phyloP scores from a whole-genome alignment of 768 basidiomycete species.

The Mycena polygramma region DNA sequence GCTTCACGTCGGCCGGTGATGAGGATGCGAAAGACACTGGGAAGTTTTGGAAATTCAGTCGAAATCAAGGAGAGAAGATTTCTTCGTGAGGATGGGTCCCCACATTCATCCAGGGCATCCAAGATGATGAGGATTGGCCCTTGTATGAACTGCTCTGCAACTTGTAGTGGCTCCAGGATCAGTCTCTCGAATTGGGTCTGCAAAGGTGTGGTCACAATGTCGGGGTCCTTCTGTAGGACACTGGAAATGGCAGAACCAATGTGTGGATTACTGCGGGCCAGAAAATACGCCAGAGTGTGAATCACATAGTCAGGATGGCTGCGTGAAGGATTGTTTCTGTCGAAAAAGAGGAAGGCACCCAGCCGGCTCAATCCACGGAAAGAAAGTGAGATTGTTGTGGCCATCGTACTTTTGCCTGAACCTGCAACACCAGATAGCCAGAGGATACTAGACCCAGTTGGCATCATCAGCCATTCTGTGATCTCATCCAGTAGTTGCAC shows the following conservation, averaged over 20 bases:
- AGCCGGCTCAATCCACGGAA: background rate
- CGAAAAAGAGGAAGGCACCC: background rate
- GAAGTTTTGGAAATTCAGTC: background rate
- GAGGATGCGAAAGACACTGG: background rate
- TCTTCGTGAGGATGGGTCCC: background rate
- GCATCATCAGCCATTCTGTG: background rate
- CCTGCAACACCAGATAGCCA: background rate
- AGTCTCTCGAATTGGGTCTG: background rate
- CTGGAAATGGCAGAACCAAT: background rate
- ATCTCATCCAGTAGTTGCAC: background rate
- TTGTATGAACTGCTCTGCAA: background rate
- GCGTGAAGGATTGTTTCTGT: background rate
- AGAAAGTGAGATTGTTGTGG: background rate
- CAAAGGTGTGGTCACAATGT: background rate
- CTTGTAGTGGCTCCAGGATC: background rate
- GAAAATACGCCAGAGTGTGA: background rate
- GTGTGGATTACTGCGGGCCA: background rate
- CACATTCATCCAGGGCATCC: slow-evolving; percentile 13
- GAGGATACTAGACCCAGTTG: background rate
- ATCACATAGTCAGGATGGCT: background rate
- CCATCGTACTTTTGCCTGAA: background rate
- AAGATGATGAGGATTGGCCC: slow-evolving; percentile 7
- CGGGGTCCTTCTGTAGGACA: background rate
- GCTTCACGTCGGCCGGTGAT: background rate
- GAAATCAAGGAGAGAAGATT: background rate